These are phyloP conservation scores for Solanum bulbocastanum DNA, from an alignment of 257 asterid species.

Conservation along the genomic window DNA sequence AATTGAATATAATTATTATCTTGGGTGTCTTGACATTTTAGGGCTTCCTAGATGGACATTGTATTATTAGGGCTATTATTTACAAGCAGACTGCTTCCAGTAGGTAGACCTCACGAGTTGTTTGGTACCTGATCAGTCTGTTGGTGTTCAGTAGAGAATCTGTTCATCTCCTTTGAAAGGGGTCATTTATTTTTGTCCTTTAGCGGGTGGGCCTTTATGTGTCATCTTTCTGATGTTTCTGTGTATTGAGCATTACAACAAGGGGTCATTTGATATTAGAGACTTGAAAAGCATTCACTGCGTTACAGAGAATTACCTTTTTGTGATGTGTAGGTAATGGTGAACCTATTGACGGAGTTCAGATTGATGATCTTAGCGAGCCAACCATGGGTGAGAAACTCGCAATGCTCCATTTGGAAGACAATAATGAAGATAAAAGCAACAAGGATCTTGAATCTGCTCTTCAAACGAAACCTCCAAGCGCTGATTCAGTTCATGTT, in stretches of 20 bases:
- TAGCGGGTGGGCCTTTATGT: background rate
- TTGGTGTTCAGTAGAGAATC: background rate
- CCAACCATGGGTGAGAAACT: conserved; percentile 95
- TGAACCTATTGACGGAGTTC: conserved; percentile 34
- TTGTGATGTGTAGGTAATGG: conserved; percentile 28
- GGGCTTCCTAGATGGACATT: background rate
- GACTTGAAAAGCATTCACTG: background rate
- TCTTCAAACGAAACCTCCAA: conserved; percentile 54
- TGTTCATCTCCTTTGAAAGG: background rate
- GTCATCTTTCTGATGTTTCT: background rate
- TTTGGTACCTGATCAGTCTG: background rate
- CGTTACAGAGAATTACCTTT: background rate
- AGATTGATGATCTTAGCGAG: conserved; percentile 46
- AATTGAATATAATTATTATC: background rate
- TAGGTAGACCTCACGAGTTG: background rate
- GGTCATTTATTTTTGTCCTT: background rate
- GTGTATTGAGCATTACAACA: background rate
- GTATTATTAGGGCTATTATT: background rate
- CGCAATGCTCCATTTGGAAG: conserved; percentile 53
- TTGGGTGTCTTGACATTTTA: background rate
- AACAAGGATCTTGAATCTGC: conserved; percentile 22
- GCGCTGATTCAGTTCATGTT: conserved; percentile 80
- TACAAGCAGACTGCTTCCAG: background rate
- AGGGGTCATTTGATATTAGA: background rate
- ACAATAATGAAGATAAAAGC: conserved; percentile 8